phyloP scores from a whole-genome alignment of 805 yeast genomes.

The Hanseniaspora nectarophila region DNA sequence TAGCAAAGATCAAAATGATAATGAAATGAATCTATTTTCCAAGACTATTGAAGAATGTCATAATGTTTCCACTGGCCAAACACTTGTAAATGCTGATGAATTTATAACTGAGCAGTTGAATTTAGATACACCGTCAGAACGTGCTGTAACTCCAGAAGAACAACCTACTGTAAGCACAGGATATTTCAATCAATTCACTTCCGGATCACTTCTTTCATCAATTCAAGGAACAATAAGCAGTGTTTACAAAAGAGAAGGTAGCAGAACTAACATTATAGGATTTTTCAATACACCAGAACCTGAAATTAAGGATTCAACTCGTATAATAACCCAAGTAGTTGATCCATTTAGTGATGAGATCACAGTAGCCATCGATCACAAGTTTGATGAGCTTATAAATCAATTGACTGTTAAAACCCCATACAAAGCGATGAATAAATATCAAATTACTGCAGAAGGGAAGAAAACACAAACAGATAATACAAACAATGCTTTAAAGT shows the following conservation, averaged over 20 bases:
- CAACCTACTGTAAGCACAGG: neutral
- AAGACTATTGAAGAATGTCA: neutral
- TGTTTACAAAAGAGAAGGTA: neutral
- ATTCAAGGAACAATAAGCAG: slow-evolving; percentile 7
- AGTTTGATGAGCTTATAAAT: neutral
- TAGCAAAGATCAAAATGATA: neutral
- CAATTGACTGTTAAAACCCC: neutral
- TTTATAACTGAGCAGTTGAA: neutral
- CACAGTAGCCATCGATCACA: neutral
- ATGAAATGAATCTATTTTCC: neutral
- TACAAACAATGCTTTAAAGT: neutral
- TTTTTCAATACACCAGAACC: neutral
- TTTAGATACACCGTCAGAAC: neutral
- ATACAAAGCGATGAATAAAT: neutral
- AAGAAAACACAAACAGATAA: neutral
- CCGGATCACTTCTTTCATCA: neutral
- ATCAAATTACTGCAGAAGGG: neutral
- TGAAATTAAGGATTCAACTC: neutral
- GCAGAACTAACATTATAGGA: neutral
- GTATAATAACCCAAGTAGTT: neutral
- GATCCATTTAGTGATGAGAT: neutral
- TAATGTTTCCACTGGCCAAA: neutral
- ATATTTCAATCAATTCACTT: neutral
- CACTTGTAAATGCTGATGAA: neutral
- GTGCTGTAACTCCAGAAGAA: neutral